Percentiles rank a stretch among this genome's conserved stretches.
Evolutionary conservation across 1,284 basidiomycete genomes (phyloP).

Genomic region (Irpex sp.): DNA sequence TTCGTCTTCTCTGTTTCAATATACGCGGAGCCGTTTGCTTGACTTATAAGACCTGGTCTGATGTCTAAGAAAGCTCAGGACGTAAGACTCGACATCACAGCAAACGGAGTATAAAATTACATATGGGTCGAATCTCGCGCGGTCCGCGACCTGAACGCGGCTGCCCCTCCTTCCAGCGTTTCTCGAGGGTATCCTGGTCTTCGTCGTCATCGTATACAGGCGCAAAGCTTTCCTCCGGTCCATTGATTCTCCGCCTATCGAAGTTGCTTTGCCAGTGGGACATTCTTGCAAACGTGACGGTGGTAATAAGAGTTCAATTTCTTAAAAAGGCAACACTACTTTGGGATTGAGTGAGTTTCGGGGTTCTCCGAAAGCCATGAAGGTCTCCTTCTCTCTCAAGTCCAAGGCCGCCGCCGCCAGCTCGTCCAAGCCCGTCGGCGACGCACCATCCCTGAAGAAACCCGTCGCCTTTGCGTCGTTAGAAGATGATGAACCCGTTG

Average conservation of each 20-base stretch:
- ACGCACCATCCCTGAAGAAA: slow-evolving; percentile 54
- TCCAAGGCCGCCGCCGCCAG: slow-evolving; percentile 41
- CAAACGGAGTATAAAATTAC: slow-evolving; percentile 41
- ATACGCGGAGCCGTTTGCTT: slow-evolving; percentile 95
- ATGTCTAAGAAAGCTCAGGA: slow-evolving; percentile 53
- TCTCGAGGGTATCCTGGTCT: slow-evolving; percentile 17
- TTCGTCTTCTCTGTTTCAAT: slow-evolving; percentile 89
- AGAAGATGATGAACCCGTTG: slow-evolving; percentile 60
- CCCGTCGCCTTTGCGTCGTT: slow-evolving; percentile 58
- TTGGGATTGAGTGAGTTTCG: slow-evolving; percentile 6
- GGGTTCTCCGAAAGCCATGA: slow-evolving; percentile 44
- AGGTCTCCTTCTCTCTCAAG: slow-evolving; percentile 77
- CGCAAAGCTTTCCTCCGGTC: slow-evolving; percentile 77
- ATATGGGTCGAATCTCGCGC: slow-evolving; percentile 78
- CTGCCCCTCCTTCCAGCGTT: slow-evolving; percentile 23
- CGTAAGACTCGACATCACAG: slow-evolving; percentile 12
- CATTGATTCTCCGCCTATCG: slow-evolving; percentile 85
- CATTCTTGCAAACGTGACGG: slow-evolving; percentile 15
- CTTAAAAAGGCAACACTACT: slow-evolving; percentile 6
- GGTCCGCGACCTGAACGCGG: slow-evolving; percentile 49
- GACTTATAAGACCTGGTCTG: slow-evolving; percentile 84
- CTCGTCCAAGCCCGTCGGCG: slow-evolving; percentile 35
- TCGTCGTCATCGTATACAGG: slow-evolving; percentile 56
- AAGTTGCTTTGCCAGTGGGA: slow-evolving; percentile 41
- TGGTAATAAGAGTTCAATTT: not conserved